Conservation (phyloP, 176 grass and related monocot species). For the Oryza nivara region DNA sequence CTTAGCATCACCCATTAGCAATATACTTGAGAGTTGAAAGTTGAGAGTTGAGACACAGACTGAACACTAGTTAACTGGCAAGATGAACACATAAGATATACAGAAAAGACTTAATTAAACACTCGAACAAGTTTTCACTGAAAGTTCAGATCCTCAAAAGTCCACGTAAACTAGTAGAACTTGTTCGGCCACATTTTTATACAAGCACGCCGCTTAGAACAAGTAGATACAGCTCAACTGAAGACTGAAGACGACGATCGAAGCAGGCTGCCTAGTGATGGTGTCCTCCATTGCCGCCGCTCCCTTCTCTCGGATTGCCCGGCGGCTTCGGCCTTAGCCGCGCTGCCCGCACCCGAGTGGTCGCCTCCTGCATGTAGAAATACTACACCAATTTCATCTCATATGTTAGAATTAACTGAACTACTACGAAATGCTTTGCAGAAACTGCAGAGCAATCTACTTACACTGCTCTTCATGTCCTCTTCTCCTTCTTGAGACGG, state of each 20-base stretch:
- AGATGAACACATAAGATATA: background rate
- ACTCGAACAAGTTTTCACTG: background rate
- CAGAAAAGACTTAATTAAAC: background rate
- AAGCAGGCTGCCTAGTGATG: slow-evolving; percentile 33
- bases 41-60: background rate
- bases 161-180: background rate
- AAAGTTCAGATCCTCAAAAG: background rate
- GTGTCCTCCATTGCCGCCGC: slow-evolving; percentile 36
- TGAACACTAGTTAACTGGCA: background rate
- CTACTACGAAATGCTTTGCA: slow-evolving; percentile 12
- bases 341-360: background rate
- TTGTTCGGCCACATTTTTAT: background rate
- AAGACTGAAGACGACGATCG: background rate
- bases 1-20: background rate
- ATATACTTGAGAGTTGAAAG: background rate
- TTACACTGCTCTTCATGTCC: slow-evolving; percentile 40
- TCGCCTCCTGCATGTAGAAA: slow-evolving; percentile 38
- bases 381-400: background rate
- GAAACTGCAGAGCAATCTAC: background rate
- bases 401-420: background rate
- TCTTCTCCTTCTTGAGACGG: background rate
- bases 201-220: background rate
- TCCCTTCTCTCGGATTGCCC: slow-evolving; percentile 23
- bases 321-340: slow-evolving; percentile 12
- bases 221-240: slow-evolving; percentile 9